Evolutionary conservation across 305 asterid genomes (phyloP).

Genomic region (Lippia alba): DNA sequence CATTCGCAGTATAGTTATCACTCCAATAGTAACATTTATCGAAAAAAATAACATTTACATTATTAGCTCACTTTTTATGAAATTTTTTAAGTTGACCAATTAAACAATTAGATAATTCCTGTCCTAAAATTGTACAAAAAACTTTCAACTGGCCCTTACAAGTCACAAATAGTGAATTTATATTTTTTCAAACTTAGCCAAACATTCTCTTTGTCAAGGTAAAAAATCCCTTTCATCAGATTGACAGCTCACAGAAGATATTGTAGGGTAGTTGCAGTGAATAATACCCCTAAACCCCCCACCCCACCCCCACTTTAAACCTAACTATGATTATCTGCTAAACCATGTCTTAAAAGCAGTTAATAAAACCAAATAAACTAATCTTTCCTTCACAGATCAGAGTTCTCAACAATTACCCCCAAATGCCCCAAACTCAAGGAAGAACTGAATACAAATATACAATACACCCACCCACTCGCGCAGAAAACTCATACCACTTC

Average conservation of each 20-base stretch:
- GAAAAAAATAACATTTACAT: no score
- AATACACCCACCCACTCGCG: not conserved
- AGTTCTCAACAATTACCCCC: conserved; percentile 23
- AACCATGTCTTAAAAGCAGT: conserved; percentile 32
- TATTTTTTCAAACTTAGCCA: conserved; percentile 16
- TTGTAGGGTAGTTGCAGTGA: conserved; percentile 37
- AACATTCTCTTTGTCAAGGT: conserved; percentile 33
- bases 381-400: conserved; percentile 28
- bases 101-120: no score
- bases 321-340: conserved; percentile 50
- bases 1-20: no score
- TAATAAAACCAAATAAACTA: conserved; percentile 7
- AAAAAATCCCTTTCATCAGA: conserved; percentile 38
- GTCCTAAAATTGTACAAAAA: no score
- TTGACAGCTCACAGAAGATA: conserved; percentile 39
- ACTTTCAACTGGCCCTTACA: no score
- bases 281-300: conserved; percentile 5
- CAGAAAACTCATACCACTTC: conserved; percentile 16
- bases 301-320: conserved; percentile 15
- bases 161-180: no score
- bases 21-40: no score
- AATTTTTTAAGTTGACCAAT: no score
- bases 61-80: no score
- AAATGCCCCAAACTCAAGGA: not conserved
- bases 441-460: not conserved